Base-by-base conservation (phyloP, 2,329 filamentous ascomycete species). In the Aspergillus terreus region DNA sequence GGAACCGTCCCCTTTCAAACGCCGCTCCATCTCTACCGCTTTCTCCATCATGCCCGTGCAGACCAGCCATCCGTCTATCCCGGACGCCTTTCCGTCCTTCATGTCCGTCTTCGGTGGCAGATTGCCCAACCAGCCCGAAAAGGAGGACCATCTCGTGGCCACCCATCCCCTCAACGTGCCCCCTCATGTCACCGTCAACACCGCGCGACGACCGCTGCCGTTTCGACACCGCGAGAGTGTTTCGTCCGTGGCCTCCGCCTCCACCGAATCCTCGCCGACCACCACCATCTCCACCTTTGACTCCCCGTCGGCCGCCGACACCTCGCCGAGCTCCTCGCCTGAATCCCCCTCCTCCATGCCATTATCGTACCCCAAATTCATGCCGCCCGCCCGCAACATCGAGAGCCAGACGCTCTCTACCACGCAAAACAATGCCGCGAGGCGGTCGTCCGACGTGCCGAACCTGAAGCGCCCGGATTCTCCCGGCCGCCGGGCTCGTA, bases 201-300 rank as follows among this genome's bases (percentile, higher is more conserved):
- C 61, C 4, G 58, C 60, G 41, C 53, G 58, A 51, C 64, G 58
- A 14, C 51, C 59, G 17, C 62, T 61, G 43, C 66, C 60, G 36
- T 69, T 70, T 40, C 60, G 69, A n/a, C 71, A 73, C 47, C 73
- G 74, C 27, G 66, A 70, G 57, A 76, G 72, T 58, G 61, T 75
- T 36, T 75, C 73, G 10, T 74, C 73, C 9, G 65, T 70, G 47
- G 66, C 66, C n/a, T 89, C 88, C 14, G 90, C 89, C 58, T 97
- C 94, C 1, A 89, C 89, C 40, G 92, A 96, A 65, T 96, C 92
- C 19, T 97, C 92, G 7, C 94, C 94, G 1, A 97, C 92, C 6
- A 96, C 92, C 3, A 96, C 92, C 2, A 82, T 94, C 46, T 96
- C 91, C 5, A 96, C 90, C 17, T 90, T 92, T 57, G 92, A 96